Evolutionary conservation across 1,284 basidiomycete species (phyloP), one percentile per base, ranked within the genome.

Genomic region (Ganoderma resinaceum): DNA sequence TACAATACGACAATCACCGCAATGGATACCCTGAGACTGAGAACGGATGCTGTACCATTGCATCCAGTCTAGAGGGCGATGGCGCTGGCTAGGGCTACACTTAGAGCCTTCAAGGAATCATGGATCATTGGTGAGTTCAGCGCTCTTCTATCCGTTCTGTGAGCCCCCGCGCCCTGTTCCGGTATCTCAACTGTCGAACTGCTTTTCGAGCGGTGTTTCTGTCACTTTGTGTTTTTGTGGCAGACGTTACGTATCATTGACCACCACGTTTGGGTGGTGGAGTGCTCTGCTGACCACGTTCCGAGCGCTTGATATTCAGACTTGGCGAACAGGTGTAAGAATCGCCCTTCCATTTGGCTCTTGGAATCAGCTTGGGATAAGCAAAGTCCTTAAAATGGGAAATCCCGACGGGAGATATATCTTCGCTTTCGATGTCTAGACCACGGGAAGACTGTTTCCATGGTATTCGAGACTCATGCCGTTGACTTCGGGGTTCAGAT

Each of bases 1-100:
- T 37, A 20, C 65, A 42, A 55, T 38, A 46, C 62, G 63, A 67
- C 62, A 63, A 67, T 67, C 66, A 67, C 46, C 42, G 57, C 66
- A 60, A 49, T 18, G 61, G 20, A 52, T 33, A 26, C 40, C 38
- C 49, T 66, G 26, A 31, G 40, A 49, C 46, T 63, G 55, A 37
- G 55, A 38, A 18, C 23, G 9, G 40, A 33, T 55, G 52, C 52
- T 55, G 31, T 55, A 55, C 52, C 66, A 67, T 67, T 63, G 55
- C 46, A 43, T 29, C 66, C 65, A 61, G 46, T 55, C 52, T 16
- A 55, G 46, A 55, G 29, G 4, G 29, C 16, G 29, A 55, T 33
- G 29, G 18, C 29, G 52, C 29, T 31, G 52, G 52, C 52, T 29
- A 31, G 52, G 33, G 61, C 61, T 37, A 37, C 57, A 38, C 20